Evolutionary conservation across 176 grass and related monocot species (phyloP).

Genomic region (Eragrostis curvula): DNA sequence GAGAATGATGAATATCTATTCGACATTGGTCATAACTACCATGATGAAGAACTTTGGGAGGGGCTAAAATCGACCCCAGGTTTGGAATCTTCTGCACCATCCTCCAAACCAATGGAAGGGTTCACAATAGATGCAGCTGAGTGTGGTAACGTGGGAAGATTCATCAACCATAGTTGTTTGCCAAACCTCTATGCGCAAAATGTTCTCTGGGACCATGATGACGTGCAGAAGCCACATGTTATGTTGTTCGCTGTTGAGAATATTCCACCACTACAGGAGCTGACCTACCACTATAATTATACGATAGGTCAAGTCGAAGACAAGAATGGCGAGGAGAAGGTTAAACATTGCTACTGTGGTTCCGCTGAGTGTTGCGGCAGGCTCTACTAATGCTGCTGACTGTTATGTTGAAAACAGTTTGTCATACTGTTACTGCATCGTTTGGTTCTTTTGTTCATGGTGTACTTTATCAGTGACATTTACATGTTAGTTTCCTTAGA

Average conservation of each 20-base stretch:
- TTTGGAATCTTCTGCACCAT: slow-evolving; percentile 41
- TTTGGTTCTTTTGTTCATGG: neutral
- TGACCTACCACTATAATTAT: slow-evolving; percentile 85
- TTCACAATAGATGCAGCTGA: slow-evolving; percentile 78
- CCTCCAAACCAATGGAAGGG: slow-evolving; percentile 37
- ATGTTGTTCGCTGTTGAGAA: slow-evolving; percentile 71
- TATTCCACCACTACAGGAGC: slow-evolving; percentile 70
- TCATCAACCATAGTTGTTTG: slow-evolving; percentile 79
- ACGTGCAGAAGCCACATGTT: slow-evolving; percentile 63
- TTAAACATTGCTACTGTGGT: slow-evolving; percentile 41
- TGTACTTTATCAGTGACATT: slow-evolving; percentile 1
- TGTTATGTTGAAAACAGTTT: slow-evolving; percentile 1
- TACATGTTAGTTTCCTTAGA: neutral
- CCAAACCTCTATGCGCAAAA: slow-evolving; percentile 79
- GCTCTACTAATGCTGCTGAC: slow-evolving; percentile 38
- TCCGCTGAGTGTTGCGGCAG: slow-evolving; percentile 42
- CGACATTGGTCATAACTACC: slow-evolving; percentile 73
- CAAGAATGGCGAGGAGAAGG: slow-evolving; percentile 46
- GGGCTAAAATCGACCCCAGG: slow-evolving; percentile 48
- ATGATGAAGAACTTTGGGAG: slow-evolving; percentile 60
- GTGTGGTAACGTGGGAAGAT: slow-evolving; percentile 66
- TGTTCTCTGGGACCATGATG: slow-evolving; percentile 77
- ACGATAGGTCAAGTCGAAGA: slow-evolving; percentile 53
- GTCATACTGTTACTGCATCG: neutral
- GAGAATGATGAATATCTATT: slow-evolving; percentile 76